Conservation (phyloP, 176 grass and related monocot genomes). For the Echinochloa phyllopogon region DNA sequence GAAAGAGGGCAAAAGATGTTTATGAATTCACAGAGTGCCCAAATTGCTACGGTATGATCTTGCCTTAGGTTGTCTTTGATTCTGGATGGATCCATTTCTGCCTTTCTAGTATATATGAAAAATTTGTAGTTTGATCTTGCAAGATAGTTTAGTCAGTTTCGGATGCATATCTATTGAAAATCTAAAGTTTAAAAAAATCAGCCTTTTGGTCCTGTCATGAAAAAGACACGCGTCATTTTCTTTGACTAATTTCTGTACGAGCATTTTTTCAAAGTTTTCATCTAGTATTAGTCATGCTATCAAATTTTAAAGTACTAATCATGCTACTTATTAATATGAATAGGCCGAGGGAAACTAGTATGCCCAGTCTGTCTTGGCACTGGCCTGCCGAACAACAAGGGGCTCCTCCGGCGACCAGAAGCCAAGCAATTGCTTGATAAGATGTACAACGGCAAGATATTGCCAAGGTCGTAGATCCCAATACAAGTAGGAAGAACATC, state of each 20-base stretch:
- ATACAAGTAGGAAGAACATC: neutral
- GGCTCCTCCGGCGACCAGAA: slow-evolving; percentile 83
- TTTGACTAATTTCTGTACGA: neutral
- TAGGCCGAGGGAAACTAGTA: slow-evolving; percentile 89
- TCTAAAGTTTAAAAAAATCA: too few relatives aligned
- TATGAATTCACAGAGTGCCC: slow-evolving; percentile 97
- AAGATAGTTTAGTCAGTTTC: neutral
- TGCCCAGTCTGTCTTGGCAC: slow-evolving; percentile 93
- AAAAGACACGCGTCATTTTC: too few relatives aligned
- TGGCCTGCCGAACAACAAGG: slow-evolving; percentile 92
- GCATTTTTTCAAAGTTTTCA: neutral
- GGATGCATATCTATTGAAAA: neutral
- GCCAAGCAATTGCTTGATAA: slow-evolving; percentile 78
- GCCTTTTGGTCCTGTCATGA: neutral
- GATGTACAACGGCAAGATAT: slow-evolving; percentile 93
- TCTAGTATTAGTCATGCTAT: neutral
- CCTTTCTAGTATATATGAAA: neutral
- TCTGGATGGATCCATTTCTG: neutral
- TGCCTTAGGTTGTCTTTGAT: neutral
- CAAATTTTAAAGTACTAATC: neutral
- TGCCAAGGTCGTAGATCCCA: slow-evolving; percentile 59
- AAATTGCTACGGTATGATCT: slow-evolving; percentile 87
- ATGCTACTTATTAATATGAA: neutral
- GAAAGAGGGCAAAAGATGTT: slow-evolving; percentile 97
- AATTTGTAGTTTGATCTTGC: neutral